Conservation (phyloP, 225 moss, liverwort and hornwort species). For the Pleurozium schreberi region DNA sequence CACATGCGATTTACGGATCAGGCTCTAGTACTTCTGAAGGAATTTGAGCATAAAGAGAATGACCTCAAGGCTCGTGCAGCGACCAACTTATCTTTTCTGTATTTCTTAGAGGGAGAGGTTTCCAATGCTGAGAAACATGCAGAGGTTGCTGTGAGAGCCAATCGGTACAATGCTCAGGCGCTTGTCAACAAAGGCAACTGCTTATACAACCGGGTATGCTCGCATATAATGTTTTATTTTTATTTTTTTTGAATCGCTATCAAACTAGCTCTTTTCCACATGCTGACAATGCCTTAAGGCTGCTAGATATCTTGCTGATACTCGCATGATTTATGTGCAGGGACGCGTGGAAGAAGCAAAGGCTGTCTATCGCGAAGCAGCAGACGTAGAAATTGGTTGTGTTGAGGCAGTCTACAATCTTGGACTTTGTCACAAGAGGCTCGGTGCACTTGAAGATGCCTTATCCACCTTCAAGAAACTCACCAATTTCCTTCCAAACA, state of each 20-base stretch:
- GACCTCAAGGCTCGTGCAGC: slow-evolving; percentile 79
- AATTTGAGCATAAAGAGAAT: slow-evolving; percentile 86
- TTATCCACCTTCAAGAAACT: slow-evolving; percentile 70
- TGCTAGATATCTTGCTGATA: background rate
- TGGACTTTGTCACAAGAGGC: slow-evolving; percentile 68
- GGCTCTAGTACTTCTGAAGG: slow-evolving; percentile 69
- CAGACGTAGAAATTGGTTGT: slow-evolving; percentile 60
- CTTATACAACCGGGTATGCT: slow-evolving; percentile 43
- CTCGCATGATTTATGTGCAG: background rate
- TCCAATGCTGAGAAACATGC: slow-evolving; percentile 74
- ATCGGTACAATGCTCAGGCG: slow-evolving; percentile 69
- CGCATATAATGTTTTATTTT: background rate
- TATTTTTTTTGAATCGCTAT: background rate
- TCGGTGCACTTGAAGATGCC: slow-evolving; percentile 54
- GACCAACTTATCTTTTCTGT: slow-evolving; percentile 85
- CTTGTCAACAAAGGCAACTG: slow-evolving; percentile 94
- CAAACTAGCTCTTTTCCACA: background rate
- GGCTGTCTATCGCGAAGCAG: slow-evolving; percentile 44
- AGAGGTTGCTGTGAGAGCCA: slow-evolving; percentile 66
- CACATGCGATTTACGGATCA: slow-evolving; percentile 1
- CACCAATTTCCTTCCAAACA: slow-evolving; percentile 60
- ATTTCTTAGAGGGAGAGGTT: slow-evolving; percentile 77
- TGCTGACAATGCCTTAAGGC: background rate
- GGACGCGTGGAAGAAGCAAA: slow-evolving; percentile 68
- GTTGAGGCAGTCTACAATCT: slow-evolving; percentile 84